A percentile compares a stretch with the other conserved stretches of the same genome.
These are phyloP conservation scores for Gymnopus androsaceus DNA, from an alignment of 1,284 basidiomycete genomes.

Conservation along the genomic window DNA sequence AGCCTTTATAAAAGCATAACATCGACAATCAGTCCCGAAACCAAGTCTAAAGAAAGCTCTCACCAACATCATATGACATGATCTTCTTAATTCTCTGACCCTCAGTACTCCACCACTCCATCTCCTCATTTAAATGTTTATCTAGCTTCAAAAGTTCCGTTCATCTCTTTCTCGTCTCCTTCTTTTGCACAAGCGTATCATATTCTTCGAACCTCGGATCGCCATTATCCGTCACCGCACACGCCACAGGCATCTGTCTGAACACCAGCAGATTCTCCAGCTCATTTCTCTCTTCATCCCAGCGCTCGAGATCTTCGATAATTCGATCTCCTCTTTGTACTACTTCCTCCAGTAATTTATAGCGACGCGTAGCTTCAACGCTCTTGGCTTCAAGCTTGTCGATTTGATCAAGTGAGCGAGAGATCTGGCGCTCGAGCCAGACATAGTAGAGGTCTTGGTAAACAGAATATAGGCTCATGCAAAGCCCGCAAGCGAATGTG, in stretches of 20 bases:
- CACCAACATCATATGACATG: too few species aligned
- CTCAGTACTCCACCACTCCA: constrained; percentile 1
- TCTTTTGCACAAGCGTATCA: background rate
- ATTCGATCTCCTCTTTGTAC: background rate
- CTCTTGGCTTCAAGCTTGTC: background rate
- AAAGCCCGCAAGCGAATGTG: background rate
- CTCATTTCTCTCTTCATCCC: background rate
- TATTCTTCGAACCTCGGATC: constrained; percentile 1
- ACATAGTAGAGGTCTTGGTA: background rate
- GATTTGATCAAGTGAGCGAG: background rate
- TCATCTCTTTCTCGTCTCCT: background rate
- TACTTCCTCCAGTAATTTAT: background rate
- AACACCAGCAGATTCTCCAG: background rate
- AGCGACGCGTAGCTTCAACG: background rate
- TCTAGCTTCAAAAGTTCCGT: background rate
- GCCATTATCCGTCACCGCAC: background rate
- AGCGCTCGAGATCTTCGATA: background rate
- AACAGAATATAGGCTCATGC: background rate
- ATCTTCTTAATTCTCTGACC: too few species aligned
- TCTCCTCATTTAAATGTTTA: constrained; percentile 1
- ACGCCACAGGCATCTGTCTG: constrained; percentile 3
- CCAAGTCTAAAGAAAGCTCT: too few species aligned
- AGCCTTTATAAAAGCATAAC: too few species aligned
- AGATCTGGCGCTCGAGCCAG: background rate
- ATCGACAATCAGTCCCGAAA: too few species aligned